phyloP scores from a whole-genome alignment of 345 rosid genomes.

The Hypericum perforatum region DNA sequence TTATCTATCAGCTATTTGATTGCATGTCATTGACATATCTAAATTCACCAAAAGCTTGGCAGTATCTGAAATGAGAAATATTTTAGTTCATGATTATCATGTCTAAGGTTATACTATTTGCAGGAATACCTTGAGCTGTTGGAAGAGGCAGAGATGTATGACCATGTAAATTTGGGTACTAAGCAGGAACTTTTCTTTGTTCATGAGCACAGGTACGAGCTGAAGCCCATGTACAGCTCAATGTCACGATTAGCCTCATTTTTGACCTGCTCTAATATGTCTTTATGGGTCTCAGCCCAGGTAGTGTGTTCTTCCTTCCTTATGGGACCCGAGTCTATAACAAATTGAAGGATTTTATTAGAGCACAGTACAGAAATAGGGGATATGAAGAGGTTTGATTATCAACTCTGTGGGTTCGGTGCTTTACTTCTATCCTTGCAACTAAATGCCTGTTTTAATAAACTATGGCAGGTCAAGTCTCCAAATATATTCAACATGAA shows the following conservation, averaged over 20 bases:
- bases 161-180: constrained; percentile 75
- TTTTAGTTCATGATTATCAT: no score
- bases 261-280: constrained; percentile 6
- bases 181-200: constrained; percentile 94
- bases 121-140: constrained; percentile 65
- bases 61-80: no score
- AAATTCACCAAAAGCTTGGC: no score
- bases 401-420: constrained; percentile 9
- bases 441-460: constrained; percentile 11
- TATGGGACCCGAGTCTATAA: constrained; percentile 82
- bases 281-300: constrained; percentile 62
- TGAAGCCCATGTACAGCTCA: no score
- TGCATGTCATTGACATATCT: no score
- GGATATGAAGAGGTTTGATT: constrained; percentile 79
- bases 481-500: constrained; percentile 93
- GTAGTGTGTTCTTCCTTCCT: constrained; percentile 97
- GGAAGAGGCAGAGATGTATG: constrained; percentile 91
- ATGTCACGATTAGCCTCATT: no score
- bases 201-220: constrained; percentile 61
- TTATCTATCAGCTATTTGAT: no score
- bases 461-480: constrained; percentile 54
- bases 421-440: not conserved
- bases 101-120: not conserved
- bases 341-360: constrained; percentile 70
- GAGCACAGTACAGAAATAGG: constrained; percentile 59